These are phyloP conservation scores for Cucurbita argyrosperma DNA, from an alignment of 306 rosid species.

Conservation along the genomic window DNA sequence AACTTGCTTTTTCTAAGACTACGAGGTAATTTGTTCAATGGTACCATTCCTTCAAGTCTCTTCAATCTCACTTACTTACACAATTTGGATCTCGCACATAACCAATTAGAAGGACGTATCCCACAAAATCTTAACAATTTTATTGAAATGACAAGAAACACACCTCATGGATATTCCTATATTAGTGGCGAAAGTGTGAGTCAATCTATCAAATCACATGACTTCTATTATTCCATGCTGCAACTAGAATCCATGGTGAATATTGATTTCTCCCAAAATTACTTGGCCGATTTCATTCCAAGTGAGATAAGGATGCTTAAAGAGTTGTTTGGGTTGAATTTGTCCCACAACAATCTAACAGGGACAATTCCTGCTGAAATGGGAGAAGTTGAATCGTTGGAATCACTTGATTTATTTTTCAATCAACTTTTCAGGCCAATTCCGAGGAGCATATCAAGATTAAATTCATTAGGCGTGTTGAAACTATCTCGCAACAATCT, in stretches of 20 bases:
- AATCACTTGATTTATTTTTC: neutral
- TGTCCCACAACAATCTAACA: neutral
- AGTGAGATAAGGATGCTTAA: neutral
- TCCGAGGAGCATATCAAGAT: neutral
- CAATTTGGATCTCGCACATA: too few species aligned
- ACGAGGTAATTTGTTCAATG: too few species aligned
- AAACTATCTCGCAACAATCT: neutral
- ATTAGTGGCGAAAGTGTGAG: too few species aligned
- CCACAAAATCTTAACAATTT: too few species aligned
- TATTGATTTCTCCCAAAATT: neutral
- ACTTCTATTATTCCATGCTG: accelerated
- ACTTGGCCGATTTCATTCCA: neutral
- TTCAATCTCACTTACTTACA: too few species aligned
- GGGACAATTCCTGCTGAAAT: neutral
- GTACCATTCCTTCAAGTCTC: too few species aligned
- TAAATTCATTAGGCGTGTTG: neutral
- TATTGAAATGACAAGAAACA: too few species aligned
- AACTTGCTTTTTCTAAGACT: too few species aligned
- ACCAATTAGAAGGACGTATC: too few species aligned
- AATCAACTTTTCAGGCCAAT: neutral
- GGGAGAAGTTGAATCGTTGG: neutral
- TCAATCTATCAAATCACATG: neutral
- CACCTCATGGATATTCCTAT: too few species aligned
- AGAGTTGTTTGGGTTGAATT: neutral
- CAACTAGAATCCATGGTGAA: accelerated